Evolutionary conservation across 2,329 filamentous ascomycete species (phyloP).

Genomic region (Fusarium sp.): DNA sequence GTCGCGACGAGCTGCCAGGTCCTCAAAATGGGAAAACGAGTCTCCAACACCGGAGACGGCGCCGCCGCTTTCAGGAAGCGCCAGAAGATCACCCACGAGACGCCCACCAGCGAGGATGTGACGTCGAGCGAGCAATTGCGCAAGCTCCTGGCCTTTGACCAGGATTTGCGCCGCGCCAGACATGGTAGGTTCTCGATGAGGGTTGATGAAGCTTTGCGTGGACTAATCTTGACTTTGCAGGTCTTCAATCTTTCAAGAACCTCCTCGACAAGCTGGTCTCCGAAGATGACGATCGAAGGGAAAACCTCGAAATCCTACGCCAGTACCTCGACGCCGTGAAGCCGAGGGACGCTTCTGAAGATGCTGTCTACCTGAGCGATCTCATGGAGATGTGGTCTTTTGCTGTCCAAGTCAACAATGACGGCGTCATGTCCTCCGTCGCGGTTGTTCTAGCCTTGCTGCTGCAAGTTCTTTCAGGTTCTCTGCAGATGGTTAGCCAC

Average conservation of each 20-base stretch:
- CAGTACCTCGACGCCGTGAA: slow-evolving; percentile 74
- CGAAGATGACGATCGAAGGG: slow-evolving; percentile 55
- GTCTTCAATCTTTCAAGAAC: slow-evolving; percentile 75
- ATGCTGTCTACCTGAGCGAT: slow-evolving; percentile 76
- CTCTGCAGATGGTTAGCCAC: slow-evolving; percentile 79
- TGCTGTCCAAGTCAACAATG: slow-evolving; percentile 82
- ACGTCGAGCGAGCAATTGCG: slow-evolving; percentile 74
- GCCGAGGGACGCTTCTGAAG: slow-evolving; percentile 58
- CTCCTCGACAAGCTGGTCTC: slow-evolving; percentile 76
- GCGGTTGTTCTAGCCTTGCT: slow-evolving; percentile 85
- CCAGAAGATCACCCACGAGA: slow-evolving; percentile 67
- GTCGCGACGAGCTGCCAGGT: slow-evolving; percentile 34
- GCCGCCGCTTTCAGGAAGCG: slow-evolving; percentile 62
- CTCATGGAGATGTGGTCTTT: slow-evolving; percentile 91
- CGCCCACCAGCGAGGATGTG: slow-evolving; percentile 71
- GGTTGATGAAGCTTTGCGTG: background rate
- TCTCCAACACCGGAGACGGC: slow-evolving; percentile 54
- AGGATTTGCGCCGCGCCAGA: slow-evolving; percentile 74
- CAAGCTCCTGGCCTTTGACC: slow-evolving; percentile 76
- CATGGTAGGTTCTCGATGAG: slow-evolving; percentile 63
- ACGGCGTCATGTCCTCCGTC: slow-evolving; percentile 83
- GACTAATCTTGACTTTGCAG: slow-evolving; percentile 50
- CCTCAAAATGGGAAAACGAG: slow-evolving; percentile 60
- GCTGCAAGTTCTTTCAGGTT: slow-evolving; percentile 79
- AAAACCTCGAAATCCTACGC: slow-evolving; percentile 69